Evolutionary conservation across 257 asterid species (phyloP).

Genomic region (Orobanche coerulescens): DNA sequence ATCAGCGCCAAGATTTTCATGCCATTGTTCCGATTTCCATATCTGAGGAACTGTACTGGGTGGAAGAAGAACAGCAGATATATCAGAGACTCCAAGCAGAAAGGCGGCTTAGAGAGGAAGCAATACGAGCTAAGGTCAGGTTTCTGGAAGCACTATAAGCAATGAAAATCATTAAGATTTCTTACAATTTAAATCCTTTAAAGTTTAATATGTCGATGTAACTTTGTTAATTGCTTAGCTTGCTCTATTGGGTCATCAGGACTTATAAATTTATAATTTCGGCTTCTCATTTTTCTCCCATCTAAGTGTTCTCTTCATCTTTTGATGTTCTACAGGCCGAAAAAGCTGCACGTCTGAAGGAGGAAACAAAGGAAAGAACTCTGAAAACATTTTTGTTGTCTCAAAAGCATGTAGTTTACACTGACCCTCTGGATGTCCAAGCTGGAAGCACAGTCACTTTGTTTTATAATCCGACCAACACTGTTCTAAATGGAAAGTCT

Average conservation of each 20-base stretch:
- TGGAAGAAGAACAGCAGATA: conserved; percentile 60
- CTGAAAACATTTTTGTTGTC: conserved; percentile 70
- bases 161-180: neutral
- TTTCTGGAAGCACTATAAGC: conserved; percentile 15
- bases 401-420: conserved; percentile 83
- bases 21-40: conserved; percentile 57
- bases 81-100: conserved; percentile 60
- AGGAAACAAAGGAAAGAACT: conserved; percentile 66
- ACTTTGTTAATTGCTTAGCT: neutral
- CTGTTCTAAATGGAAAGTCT: conserved; percentile 79
- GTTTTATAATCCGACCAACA: conserved; percentile 78
- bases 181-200: conserved; percentile 1
- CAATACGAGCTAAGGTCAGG: conserved; percentile 64
- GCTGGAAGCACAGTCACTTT: conserved; percentile 80
- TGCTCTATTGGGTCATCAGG: neutral
- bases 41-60: conserved; percentile 62
- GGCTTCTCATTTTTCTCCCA: conserved; percentile 10
- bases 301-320: conserved; percentile 4
- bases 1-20: conserved; percentile 62
- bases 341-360: conserved; percentile 65
- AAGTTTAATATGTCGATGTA: conserved; percentile 8
- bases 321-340: conserved; percentile 50
- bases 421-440: conserved; percentile 80
- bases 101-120: conserved; percentile 67
- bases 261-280: neutral